Evolutionary conservation across 164 flowering plant species (phyloP).

Genomic region (Paratinospora sagittata): DNA sequence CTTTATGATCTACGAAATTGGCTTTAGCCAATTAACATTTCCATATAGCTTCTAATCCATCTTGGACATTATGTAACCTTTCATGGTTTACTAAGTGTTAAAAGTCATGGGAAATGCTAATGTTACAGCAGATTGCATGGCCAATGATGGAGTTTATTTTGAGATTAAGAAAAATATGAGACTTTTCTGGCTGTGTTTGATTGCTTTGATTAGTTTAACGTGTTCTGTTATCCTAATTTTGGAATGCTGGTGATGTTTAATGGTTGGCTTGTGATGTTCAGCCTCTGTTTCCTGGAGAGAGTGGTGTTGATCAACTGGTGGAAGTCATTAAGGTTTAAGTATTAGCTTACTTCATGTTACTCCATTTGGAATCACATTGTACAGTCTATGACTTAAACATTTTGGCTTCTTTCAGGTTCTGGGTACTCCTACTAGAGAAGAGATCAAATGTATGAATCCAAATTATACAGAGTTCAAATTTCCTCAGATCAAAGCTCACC

Average conservation of each 20-base stretch:
- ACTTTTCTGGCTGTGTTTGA: not conserved
- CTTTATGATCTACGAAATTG: not conserved
- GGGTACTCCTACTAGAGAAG: slow-evolving; percentile 97
- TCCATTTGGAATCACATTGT: not conserved
- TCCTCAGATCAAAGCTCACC: slow-evolving; percentile 94
- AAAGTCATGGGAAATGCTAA: not conserved
- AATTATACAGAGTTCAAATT: slow-evolving; percentile 86
- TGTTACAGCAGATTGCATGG: not conserved
- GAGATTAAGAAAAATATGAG: not conserved
- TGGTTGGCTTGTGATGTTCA: slow-evolving; percentile 25
- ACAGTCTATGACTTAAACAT: not conserved
- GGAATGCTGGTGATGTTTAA: slow-evolving; percentile 13
- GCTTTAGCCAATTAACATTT: not conserved
- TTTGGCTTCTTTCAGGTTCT: slow-evolving; percentile 40
- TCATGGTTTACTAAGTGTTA: not conserved
- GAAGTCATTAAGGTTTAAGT: slow-evolving; percentile 75
- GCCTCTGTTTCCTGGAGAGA: slow-evolving; percentile 92
- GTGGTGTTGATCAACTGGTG: slow-evolving; percentile 86
- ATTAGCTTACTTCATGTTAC: not conserved
- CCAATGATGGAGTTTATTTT: not conserved
- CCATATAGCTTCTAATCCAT: not conserved
- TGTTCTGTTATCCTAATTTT: not conserved
- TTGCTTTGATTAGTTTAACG: not conserved
- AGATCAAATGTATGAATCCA: slow-evolving; percentile 97
- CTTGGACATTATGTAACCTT: not conserved